Evolutionary conservation across 1,284 basidiomycete species (phyloP).

Genomic region (Papiliotrema laurentii): DNA sequence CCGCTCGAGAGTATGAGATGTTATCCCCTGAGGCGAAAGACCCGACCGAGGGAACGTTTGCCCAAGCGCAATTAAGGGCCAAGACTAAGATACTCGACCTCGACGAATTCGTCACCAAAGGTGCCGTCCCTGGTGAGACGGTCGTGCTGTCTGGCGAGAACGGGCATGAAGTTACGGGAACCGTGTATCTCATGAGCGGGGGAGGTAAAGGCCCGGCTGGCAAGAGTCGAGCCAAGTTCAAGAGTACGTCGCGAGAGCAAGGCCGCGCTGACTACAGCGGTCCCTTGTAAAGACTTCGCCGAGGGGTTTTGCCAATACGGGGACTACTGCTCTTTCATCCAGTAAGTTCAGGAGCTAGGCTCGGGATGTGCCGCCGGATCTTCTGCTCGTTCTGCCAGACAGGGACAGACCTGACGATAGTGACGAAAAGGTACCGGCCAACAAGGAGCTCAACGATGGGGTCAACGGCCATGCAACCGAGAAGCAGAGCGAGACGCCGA

Average conservation of each 20-base stretch:
- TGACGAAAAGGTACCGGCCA: conserved; percentile 3
- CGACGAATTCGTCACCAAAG: conserved; percentile 3
- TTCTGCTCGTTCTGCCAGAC: background rate
- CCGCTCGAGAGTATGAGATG: conserved; percentile 8
- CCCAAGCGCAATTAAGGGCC: conserved; percentile 19
- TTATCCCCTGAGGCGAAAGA: conserved; percentile 8
- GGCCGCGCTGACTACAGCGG: conserved; percentile 21
- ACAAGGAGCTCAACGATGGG: no score
- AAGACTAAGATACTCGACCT: conserved; percentile 9
- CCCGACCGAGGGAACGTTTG: conserved; percentile 41
- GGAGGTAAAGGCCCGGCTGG: conserved; percentile 45
- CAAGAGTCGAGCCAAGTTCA: conserved; percentile 41
- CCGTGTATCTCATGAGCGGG: conserved; percentile 45
- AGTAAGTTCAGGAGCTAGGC: conserved; percentile 28
- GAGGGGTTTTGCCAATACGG: conserved; percentile 43
- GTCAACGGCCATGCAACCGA: no score
- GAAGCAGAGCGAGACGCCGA: background rate
- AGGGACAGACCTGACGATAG: background rate
- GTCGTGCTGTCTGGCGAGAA: conserved; percentile 24
- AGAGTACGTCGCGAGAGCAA: conserved; percentile 26
- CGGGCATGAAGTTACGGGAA: conserved; percentile 35
- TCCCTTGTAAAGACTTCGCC: conserved; percentile 41
- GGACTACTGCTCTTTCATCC: conserved; percentile 47
- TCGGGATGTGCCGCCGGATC: no score
- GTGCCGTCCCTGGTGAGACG: conserved; percentile 26